Evolutionary conservation across 805 yeast species (phyloP), one percentile per base, ranked within the genome.

Genomic region (Cyberlindnera maclurae): DNA sequence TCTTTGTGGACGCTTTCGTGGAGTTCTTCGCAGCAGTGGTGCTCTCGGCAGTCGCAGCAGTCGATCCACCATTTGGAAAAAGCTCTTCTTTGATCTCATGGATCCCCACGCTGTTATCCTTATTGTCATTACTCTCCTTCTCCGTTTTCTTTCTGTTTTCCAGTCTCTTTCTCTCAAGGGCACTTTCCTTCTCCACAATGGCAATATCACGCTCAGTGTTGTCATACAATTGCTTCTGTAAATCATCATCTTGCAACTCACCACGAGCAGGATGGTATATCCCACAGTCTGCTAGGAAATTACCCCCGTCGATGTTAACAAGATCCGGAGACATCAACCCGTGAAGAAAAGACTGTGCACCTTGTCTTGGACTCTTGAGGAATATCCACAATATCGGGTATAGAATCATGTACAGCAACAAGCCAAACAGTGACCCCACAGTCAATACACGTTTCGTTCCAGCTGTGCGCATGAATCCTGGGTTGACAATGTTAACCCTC

Each of bases 391-490:
- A 76, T 0, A 93, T 36, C 9, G 98, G 98, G 65, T 81, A 84
- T 31, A 82, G 40, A 3, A 88, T 7, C 24, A 88, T 43, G 54
- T 90, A 79, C 0, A 86, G 9, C 4, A 88, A 44, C 27, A 83
- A 60, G 3, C 86, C 80, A 47, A 67, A 50, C 3, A 90, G 49
- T 0, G 85, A 67, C 1, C 97, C 97, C 62, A 84, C 71, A 15
- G 93, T 77, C 5, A 87, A 41, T 27, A 80, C 75, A 40, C 96
- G 71, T 49, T 93, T 77, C 29, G 90, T 79, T 18, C 94, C 77
- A 3, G 95, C 85, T 2, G 95, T 78, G 49, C 97, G 72, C 82
- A 86, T 84, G 27, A 89, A 50, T 1, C 98, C 98, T 0, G 99
- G 97, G 54, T 93, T 93, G 5, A 85, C 93, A 39, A 87, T 54